phyloP scores from a whole-genome alignment of 1,284 basidiomycete species.

The Microbotryum intermedium region DNA sequence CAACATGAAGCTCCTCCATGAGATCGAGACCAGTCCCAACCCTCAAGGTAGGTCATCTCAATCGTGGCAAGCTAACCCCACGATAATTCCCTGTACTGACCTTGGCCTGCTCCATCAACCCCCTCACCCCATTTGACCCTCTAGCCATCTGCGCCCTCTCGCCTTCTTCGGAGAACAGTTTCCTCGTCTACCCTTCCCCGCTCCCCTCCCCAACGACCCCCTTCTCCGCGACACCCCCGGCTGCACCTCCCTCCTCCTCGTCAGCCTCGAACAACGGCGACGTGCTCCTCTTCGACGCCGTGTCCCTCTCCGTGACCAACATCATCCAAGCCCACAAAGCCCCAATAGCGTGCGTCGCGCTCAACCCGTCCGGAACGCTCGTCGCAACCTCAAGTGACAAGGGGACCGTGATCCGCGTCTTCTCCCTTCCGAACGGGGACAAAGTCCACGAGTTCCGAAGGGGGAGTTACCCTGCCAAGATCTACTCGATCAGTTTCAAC shows the following conservation, averaged over 20 bases:
- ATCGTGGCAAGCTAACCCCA: neutral
- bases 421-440: slow-evolving; percentile 80
- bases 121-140: too few species aligned
- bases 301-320: slow-evolving; percentile 81
- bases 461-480: slow-evolving; percentile 75
- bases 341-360: slow-evolving; percentile 74
- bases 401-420: slow-evolving; percentile 94
- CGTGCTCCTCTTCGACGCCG: slow-evolving; percentile 86
- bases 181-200: slow-evolving; percentile 90
- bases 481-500: slow-evolving; percentile 91
- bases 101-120: neutral
- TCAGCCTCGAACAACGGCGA: slow-evolving; percentile 60
- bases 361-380: slow-evolving; percentile 80
- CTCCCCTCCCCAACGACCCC: slow-evolving; percentile 70
- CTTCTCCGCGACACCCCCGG: slow-evolving; percentile 46
- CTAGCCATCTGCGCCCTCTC: slow-evolving; percentile 94
- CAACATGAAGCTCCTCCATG: slow-evolving; percentile 95
- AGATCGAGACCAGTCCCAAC: slow-evolving; percentile 93
- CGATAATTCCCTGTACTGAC: too few species aligned
- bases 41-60: slow-evolving; percentile 59
- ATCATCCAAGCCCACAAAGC: slow-evolving; percentile 96
- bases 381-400: slow-evolving; percentile 93
- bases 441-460: slow-evolving; percentile 90
- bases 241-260: slow-evolving; percentile 40
- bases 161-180: slow-evolving; percentile 89